Percentiles rank a stretch among this genome's conserved stretches.
Conservation (phyloP, 2,329 filamentous ascomycete genomes). For the Thermomyces lanuginosus region DNA sequence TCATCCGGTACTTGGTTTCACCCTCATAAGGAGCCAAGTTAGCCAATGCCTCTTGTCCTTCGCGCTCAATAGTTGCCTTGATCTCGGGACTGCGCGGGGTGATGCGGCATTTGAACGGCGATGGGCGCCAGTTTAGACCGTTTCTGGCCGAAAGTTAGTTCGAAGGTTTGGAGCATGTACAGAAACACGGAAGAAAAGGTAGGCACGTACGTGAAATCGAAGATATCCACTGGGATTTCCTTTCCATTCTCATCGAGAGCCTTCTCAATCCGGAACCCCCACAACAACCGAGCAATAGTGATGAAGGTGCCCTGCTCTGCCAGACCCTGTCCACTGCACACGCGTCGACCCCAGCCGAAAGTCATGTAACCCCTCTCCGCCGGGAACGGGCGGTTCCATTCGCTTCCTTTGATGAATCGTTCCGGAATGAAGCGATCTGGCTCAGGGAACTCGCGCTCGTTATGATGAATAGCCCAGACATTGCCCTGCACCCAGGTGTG, state of each 20-base stretch:
- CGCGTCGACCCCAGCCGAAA: slow-evolving; percentile 40
- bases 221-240: slow-evolving; percentile 39
- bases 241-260: slow-evolving; percentile 27
- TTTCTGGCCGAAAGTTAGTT: slow-evolving; percentile 21
- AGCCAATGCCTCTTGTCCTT: slow-evolving; percentile 36
- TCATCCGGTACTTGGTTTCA: slow-evolving; percentile 42
- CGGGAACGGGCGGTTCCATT: slow-evolving; percentile 31
- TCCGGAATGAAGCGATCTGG: slow-evolving; percentile 25
- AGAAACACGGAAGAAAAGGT: slow-evolving; percentile 26
- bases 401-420: slow-evolving; percentile 13
- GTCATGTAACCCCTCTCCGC: slow-evolving; percentile 34
- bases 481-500: slow-evolving; percentile 31
- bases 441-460: slow-evolving; percentile 23
- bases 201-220: slow-evolving; percentile 27
- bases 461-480: slow-evolving; percentile 28
- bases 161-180: slow-evolving; percentile 2
- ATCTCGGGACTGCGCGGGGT: slow-evolving; percentile 35
- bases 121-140: slow-evolving; percentile 42
- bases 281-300: slow-evolving; percentile 40
- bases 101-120: slow-evolving; percentile 39
- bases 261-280: slow-evolving; percentile 38
- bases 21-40: slow-evolving; percentile 38
- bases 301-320: slow-evolving; percentile 46
- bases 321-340: slow-evolving; percentile 38
- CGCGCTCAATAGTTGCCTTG: slow-evolving; percentile 34